A percentile compares a stretch with the other conserved stretches of the same genome.
phyloP scores from a whole-genome alignment of 495 filamentous ascomycete species.

The Penicillium roqueforti region DNA sequence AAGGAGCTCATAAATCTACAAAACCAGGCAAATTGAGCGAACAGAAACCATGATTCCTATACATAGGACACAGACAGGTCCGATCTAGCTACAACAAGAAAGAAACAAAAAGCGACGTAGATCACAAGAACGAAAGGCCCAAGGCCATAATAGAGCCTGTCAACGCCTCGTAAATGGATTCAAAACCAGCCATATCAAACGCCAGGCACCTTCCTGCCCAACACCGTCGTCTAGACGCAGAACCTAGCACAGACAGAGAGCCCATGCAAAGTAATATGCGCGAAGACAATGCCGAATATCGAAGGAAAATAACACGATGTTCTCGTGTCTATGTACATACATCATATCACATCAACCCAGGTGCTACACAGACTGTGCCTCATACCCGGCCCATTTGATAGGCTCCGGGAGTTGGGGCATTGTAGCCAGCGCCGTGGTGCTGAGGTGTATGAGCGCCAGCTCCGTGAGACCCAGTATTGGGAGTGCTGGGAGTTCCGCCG shows the following conservation, averaged over 20 bases:
- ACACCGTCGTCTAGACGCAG: conserved; percentile 21
- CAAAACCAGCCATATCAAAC: conserved; percentile 19
- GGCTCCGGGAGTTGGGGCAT: conserved; percentile 60
- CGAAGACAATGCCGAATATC: conserved; percentile 28
- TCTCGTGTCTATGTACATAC: conserved; percentile 31
- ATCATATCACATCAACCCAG: conserved; percentile 29
- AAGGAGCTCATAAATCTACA: background rate
- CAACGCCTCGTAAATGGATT: conserved; percentile 27
- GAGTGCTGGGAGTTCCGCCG: conserved; percentile 67
- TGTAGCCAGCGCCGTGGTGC: conserved; percentile 47
- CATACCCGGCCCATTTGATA: conserved; percentile 43
- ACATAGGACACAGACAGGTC: conserved; percentile 6
- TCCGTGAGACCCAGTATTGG: conserved; percentile 53
- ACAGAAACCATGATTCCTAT: conserved; percentile 4
- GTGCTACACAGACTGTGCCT: conserved; percentile 9
- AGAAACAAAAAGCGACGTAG: conserved; percentile 15
- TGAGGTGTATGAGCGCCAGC: conserved; percentile 55
- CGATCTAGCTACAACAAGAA: conserved; percentile 18
- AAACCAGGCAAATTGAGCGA: background rate
- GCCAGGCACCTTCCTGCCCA: conserved; percentile 23
- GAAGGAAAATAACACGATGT: conserved; percentile 24
- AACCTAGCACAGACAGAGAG: conserved; percentile 7
- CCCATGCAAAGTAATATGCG: conserved; percentile 23
- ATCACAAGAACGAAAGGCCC: conserved; percentile 14
- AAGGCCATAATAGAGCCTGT: conserved; percentile 12